These are phyloP conservation scores for Magnolia sinica DNA, from an alignment of 164 flowering plant species.

Conservation along the genomic window DNA sequence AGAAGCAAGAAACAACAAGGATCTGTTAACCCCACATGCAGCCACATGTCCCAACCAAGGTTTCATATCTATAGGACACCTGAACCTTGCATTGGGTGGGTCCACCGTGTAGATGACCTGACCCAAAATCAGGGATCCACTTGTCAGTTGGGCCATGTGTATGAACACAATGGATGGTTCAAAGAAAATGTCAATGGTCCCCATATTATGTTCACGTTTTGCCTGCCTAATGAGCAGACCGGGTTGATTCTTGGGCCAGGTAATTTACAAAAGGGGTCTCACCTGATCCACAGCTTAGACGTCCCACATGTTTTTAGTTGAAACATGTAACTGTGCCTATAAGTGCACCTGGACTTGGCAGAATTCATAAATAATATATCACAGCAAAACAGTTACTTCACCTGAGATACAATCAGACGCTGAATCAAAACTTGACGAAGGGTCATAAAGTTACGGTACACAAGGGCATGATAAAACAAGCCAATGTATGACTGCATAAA, in stretches of 20 bases:
- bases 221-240: background rate
- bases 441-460: constrained; percentile 71
- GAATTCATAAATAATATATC: background rate
- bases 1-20: background rate
- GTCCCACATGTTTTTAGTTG: background rate
- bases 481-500: constrained; percentile 97
- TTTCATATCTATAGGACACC: background rate
- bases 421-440: constrained; percentile 83
- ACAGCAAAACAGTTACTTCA: constrained; percentile 12
- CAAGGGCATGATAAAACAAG: constrained; percentile 76
- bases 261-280: background rate
- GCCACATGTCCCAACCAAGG: background rate
- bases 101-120: background rate
- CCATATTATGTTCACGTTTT: background rate
- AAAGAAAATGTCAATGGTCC: background rate
- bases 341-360: no score
- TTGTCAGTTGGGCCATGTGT: background rate
- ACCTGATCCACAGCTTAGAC: background rate
- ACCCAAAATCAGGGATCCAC: background rate
- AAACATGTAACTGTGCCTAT: background rate
- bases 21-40: background rate
- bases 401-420: constrained; percentile 82
- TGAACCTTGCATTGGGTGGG: background rate
- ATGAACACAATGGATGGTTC: background rate
- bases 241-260: background rate